These are phyloP conservation scores for Tolypocladium sp. DNA, from an alignment of 2,329 filamentous ascomycete genomes.

Conservation along the genomic window DNA sequence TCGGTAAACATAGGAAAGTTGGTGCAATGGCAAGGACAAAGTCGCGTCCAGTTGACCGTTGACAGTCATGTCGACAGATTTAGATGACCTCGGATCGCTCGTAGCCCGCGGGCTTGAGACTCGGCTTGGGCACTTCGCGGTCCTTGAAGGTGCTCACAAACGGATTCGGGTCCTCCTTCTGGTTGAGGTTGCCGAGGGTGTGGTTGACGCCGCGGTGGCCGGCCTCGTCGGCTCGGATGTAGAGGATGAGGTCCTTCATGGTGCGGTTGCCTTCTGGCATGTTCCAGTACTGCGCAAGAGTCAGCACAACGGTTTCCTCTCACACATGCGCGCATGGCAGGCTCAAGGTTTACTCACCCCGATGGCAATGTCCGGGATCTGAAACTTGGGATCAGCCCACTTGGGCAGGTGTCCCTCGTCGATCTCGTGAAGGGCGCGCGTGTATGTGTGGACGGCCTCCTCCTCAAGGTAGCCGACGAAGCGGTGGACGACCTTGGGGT, in stretches of 20 bases:
- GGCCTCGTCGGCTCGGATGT: conserved; percentile 83
- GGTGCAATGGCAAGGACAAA: no score
- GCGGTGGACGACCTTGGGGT: conserved; percentile 80
- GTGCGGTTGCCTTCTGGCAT: conserved; percentile 78
- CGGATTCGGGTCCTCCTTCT: conserved; percentile 82
- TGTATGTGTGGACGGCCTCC: conserved; percentile 94
- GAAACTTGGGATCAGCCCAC: conserved; percentile 62
- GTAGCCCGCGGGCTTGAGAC: conserved; percentile 62
- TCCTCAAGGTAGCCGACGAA: conserved; percentile 98
- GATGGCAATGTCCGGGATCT: conserved; percentile 80
- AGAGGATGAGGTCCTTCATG: conserved; percentile 81
- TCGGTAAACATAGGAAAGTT: neutral
- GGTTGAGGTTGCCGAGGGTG: conserved; percentile 80
- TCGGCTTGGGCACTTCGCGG: conserved; percentile 54
- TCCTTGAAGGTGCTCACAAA: conserved; percentile 80
- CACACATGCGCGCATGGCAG: neutral
- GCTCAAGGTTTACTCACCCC: conserved; percentile 26
- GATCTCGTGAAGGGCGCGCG: conserved; percentile 76
- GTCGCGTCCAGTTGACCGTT: neutral
- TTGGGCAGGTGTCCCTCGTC: conserved; percentile 74
- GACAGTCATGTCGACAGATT: conserved; percentile 5
- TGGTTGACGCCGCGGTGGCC: conserved; percentile 94
- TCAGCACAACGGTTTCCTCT: neutral
- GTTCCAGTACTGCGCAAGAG: conserved; percentile 60
- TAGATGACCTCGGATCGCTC: conserved; percentile 74